Evolutionary conservation across 148 eudicot genomes (phyloP).

Genomic region (Silene uniflora): DNA sequence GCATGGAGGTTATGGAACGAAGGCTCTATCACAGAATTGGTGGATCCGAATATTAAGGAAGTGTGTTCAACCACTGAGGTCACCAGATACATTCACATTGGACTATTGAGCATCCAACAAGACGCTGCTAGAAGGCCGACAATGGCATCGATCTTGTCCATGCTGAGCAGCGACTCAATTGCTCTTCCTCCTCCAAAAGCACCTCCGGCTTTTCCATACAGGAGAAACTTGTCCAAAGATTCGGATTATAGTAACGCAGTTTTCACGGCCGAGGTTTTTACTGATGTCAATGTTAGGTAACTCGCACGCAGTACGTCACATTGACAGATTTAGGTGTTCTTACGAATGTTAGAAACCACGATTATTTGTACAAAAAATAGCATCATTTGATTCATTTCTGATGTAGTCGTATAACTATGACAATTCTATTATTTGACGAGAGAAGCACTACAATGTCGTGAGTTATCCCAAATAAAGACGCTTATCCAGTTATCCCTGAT

Average conservation of each 20-base stretch:
- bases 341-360: too few species aligned
- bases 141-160: conserved; percentile 18
- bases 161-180: conserved; percentile 15
- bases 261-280: conserved; percentile 17
- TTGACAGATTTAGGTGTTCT: too few species aligned
- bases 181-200: conserved; percentile 20
- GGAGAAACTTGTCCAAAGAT: background rate
- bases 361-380: too few species aligned
- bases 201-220: conserved; percentile 18
- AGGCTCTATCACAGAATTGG: conserved; percentile 3
- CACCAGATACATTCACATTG: conserved; percentile 26
- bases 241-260: conserved; percentile 18
- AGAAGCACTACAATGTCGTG: too few species aligned
- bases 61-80: background rate
- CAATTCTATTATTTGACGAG: too few species aligned
- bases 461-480: too few species aligned
- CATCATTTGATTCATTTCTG: too few species aligned
- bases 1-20: conserved; percentile 26
- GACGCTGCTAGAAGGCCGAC: conserved; percentile 21
- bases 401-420: background rate
- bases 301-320: too few species aligned
- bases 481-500: too few species aligned
- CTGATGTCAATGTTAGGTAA: conserved; percentile 26
- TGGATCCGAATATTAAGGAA: conserved; percentile 16
- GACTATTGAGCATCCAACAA: conserved; percentile 29